Conservation (phyloP, 1,284 basidiomycete species). For the Ganoderma sinense region DNA sequence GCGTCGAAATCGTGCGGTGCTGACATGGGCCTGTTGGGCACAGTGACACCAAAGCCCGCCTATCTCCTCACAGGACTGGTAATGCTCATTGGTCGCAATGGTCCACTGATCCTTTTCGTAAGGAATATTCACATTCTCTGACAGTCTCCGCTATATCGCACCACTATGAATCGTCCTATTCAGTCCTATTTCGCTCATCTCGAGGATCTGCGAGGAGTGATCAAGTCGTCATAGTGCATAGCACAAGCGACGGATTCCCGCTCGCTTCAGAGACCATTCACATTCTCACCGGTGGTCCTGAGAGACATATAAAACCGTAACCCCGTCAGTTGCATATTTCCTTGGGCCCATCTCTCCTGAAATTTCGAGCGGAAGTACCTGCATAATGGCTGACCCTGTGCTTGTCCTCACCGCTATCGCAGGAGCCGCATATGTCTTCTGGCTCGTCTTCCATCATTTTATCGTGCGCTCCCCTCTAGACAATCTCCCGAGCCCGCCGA, state of each 20-base stretch:
- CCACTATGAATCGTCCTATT: not conserved
- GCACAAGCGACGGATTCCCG: not conserved
- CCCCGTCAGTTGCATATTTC: not conserved
- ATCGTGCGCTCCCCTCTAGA: not conserved
- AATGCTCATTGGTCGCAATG: not conserved
- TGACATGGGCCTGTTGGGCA: not conserved
- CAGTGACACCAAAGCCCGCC: not conserved
- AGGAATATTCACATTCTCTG: not conserved
- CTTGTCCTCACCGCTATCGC: not conserved
- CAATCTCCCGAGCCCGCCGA: not conserved
- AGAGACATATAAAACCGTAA: not conserved
- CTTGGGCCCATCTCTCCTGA: not conserved
- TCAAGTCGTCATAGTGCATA: not conserved
- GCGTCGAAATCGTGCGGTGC: not conserved
- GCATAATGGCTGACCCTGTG: not conserved
- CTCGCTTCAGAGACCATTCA: not conserved
- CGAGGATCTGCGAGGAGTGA: not conserved
- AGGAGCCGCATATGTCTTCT: not conserved
- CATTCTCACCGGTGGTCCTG: not conserved
- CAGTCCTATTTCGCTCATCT: no score
- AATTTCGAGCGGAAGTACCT: not conserved
- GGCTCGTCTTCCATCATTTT: not conserved
- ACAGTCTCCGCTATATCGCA: not conserved
- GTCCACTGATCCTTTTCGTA: not conserved
- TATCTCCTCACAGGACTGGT: not conserved